These are phyloP conservation scores for Yamadazyma pseudoaaseri DNA, from an alignment of 1,139 yeast genomes.

Conservation along the genomic window DNA sequence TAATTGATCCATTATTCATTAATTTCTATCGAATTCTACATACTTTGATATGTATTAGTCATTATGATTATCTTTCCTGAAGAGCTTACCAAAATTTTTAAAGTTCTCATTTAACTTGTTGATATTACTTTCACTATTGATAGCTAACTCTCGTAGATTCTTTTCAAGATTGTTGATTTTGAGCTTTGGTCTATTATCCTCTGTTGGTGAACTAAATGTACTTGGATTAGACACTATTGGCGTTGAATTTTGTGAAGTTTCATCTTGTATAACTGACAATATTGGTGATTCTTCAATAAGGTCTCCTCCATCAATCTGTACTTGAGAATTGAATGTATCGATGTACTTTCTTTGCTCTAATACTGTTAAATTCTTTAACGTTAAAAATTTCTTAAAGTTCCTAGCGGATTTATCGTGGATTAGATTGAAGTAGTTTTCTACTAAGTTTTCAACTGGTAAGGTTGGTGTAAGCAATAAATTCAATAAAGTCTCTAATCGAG, in stretches of 20 bases:
- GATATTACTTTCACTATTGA: constrained; percentile 54
- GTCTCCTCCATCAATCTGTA: constrained; percentile 47
- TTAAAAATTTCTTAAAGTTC: constrained; percentile 65
- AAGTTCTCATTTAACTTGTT: constrained; percentile 60
- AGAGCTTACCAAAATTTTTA: constrained; percentile 57
- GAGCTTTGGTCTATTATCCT: constrained; percentile 24
- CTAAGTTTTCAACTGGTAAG: constrained; percentile 62
- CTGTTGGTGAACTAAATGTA: constrained; percentile 6
- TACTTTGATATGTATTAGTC: too few species aligned
- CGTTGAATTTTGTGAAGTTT: constrained; percentile 5
- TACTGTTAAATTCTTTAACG: constrained; percentile 49
- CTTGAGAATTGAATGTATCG: constrained; percentile 60
- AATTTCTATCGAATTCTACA: too few species aligned
- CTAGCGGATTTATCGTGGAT: constrained; percentile 63
- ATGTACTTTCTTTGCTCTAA: constrained; percentile 52
- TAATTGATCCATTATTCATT: too few species aligned
- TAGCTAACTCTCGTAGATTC: constrained; percentile 52
- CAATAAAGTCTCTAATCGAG: constrained; percentile 59
- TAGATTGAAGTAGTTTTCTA: constrained; percentile 63
- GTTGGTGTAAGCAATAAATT: constrained; percentile 64
- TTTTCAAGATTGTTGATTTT: constrained; percentile 56
- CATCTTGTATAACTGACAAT: constrained; percentile 13
- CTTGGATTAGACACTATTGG: constrained; percentile 14
- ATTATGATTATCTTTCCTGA: constrained; percentile 40
- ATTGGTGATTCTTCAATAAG: constrained; percentile 18